Evolutionary conservation across 177 flowering plant genomes (phyloP).

Genomic region (Tripterygium wilfordii): DNA sequence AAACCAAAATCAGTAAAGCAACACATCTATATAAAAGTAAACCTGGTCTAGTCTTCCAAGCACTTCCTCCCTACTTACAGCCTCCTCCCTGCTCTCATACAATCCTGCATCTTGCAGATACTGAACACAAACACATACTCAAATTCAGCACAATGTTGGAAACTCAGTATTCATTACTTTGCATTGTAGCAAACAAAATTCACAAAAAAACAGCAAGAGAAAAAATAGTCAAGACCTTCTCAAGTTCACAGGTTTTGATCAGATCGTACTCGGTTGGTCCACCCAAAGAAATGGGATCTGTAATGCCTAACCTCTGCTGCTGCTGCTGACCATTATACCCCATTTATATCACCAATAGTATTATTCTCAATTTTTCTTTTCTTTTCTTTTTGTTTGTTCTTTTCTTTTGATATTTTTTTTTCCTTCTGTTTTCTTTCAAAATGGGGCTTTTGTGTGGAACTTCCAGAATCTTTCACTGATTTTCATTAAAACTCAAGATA

Average conservation of each 20-base stretch:
- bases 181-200: not conserved
- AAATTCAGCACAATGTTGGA: constrained; percentile 9
- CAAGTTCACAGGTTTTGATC: constrained; percentile 60
- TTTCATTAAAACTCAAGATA: too few relatives aligned
- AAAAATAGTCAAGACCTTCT: constrained; percentile 48
- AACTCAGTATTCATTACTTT: too few relatives aligned
- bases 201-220: not conserved
- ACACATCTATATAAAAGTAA: constrained; percentile 10
- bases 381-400: too few relatives aligned
- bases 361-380: too few relatives aligned
- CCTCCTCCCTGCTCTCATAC: constrained; percentile 85
- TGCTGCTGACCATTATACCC: constrained; percentile 25
- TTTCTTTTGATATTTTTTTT: too few relatives aligned
- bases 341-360: too few relatives aligned
- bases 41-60: constrained; percentile 94
- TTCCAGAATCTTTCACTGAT: too few relatives aligned
- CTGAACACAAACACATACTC: constrained; percentile 28
- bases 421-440: too few relatives aligned
- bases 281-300: constrained; percentile 80
- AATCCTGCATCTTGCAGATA: constrained; percentile 62
- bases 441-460: too few relatives aligned
- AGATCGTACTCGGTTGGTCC: constrained; percentile 77
- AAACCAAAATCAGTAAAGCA: too few relatives aligned
- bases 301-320: constrained; percentile 29
- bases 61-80: constrained; percentile 85